phyloP scores from a whole-genome alignment of 306 rosid species.

The Mimosa pudica region DNA sequence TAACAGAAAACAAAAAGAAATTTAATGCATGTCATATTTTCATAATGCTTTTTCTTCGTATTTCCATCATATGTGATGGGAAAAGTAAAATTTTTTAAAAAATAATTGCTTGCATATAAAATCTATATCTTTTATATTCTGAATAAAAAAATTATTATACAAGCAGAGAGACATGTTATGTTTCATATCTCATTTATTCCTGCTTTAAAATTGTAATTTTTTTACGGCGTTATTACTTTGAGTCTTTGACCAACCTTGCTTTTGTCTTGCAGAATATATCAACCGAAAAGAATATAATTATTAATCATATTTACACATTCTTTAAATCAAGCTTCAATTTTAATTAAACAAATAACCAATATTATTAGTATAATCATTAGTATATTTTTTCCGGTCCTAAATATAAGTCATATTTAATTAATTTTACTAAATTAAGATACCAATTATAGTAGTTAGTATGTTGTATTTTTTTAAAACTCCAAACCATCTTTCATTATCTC shows the following conservation, averaged over 20 bases:
- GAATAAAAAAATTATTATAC: not conserved
- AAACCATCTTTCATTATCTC: no score
- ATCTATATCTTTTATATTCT: not conserved
- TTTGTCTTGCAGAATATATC: not conserved
- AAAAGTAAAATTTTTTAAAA: not conserved
- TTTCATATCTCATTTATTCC: no score
- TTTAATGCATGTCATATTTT: not conserved
- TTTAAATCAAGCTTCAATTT: not conserved
- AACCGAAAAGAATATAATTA: not conserved
- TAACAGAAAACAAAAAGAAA: no score
- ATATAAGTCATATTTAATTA: no score
- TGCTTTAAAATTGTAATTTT: not conserved
- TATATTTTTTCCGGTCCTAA: no score
- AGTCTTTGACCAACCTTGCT: not conserved
- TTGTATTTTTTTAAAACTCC: no score
- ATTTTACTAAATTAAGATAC: no score
- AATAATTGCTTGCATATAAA: not conserved
- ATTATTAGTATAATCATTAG: no score
- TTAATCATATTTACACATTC: not conserved
- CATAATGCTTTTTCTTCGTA: not conserved
- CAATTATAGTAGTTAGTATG: no score
- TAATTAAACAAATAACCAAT: not conserved
- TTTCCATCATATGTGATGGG: not conserved
- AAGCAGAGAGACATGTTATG: no score
- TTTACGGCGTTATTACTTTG: not conserved